Evolutionary conservation across 2,329 filamentous ascomycete species (phyloP), one percentile per base, ranked within the genome.

Genomic region (Xylaria multiplex): DNA sequence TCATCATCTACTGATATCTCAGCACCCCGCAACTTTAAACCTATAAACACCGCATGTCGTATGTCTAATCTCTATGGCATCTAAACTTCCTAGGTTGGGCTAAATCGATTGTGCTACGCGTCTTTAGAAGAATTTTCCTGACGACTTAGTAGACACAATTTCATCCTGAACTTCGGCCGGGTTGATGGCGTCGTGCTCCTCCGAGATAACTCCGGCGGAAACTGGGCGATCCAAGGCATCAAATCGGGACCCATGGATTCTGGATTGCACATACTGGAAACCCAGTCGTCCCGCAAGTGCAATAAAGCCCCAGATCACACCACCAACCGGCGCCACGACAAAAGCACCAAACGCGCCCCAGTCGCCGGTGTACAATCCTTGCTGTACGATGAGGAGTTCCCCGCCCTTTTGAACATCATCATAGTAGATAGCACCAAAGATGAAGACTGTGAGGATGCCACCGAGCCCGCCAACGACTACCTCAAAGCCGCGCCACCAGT

Each of bases 311-410:
- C 90, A 94, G 40, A 94, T 79, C 19, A 95, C 74, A 24, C 91
- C 91, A 1, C 92, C 92, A 2, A 94, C 79, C 0, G 92, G 92
- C 0, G 92, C 92, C 9, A 90, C 91, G 4, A 95, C 89, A 73
- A 95, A 96, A 4, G 92, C 91, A 72, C 92, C 92, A 77, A 96
- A 96, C 1, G 86, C 91, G 68, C 88, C 90, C 93, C 93, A 96
- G 77, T 95, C 92, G 54, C 89, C 84, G 0, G 83, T 86, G 77
- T 94, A 96, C 22, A 96, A 82, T 0, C 92, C 92, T 70, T 90
- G 83, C 75, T 92, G 84, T 13, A 96, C 80, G 30, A 95, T 81
- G 56, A 96, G 85, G 62, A 96, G 85, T 64, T 90, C 83, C 1
- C 84, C 90, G 5, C 90, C 92, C 6, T 83, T 74, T 59, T 83